Conservation (phyloP, 202 grass and related monocot genomes). For the Sporobolus alterniflorus region DNA sequence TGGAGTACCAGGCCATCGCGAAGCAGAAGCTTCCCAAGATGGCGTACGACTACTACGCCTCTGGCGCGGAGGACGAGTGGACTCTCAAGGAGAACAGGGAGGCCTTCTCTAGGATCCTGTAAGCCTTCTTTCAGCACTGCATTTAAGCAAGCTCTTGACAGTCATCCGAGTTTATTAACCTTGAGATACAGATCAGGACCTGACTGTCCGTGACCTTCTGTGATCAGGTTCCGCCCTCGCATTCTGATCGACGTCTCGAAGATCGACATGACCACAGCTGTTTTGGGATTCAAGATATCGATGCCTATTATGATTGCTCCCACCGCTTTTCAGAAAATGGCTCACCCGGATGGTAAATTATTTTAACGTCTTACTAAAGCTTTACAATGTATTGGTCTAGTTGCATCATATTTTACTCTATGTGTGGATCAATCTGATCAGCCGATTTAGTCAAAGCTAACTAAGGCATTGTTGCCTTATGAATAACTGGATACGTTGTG, state of each 20-base stretch:
- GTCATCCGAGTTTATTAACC: not conserved
- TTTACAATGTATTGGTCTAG: not conserved
- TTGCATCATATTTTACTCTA: not conserved
- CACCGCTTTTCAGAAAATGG: slow-evolving; percentile 85
- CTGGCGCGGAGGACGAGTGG: slow-evolving; percentile 91
- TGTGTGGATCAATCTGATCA: too few relatives aligned
- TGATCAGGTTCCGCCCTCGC: slow-evolving; percentile 78
- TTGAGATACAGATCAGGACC: not conserved
- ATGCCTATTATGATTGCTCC: slow-evolving; percentile 97
- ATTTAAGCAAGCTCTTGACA: not conserved
- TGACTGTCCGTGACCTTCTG: not conserved
- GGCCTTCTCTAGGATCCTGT: slow-evolving; percentile 86
- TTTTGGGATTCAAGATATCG: slow-evolving; percentile 87
- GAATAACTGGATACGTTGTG: too few relatives aligned
- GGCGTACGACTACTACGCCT: slow-evolving; percentile 87
- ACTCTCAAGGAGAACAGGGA: slow-evolving; percentile 90
- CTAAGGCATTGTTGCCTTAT: too few relatives aligned
- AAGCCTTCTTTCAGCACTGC: slow-evolving; percentile 6
- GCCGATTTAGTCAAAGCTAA: too few relatives aligned
- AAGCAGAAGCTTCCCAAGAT: slow-evolving; percentile 90
- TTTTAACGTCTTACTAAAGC: not conserved
- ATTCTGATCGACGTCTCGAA: slow-evolving; percentile 87
- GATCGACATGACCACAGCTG: slow-evolving; percentile 78
- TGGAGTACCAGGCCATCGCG: slow-evolving; percentile 83
- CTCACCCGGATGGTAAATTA: slow-evolving; percentile 79